Evolutionary conservation across 2,329 filamentous ascomycete species (phyloP), one percentile per base, ranked within the genome.

Genomic region (Zymoseptoria tritici): DNA sequence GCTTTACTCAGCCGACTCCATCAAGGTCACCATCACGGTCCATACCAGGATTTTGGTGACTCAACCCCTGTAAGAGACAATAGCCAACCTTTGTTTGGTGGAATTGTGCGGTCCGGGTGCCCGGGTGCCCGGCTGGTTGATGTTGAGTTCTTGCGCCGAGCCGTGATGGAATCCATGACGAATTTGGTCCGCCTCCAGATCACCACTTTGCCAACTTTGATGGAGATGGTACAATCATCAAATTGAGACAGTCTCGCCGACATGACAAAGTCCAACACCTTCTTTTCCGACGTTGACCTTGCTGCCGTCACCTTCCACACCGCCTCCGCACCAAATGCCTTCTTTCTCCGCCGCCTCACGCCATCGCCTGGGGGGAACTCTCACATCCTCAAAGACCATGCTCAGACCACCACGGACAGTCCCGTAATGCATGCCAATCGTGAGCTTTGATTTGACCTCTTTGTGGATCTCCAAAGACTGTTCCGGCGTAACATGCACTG

Each of bases 401-500:
- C 74, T 78, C 3, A 80, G 66, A 0, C 73, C 74, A 16, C 79
- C 78, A 57, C 79, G 64, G 0, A 81, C 74, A 0, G 79, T 81
- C 0, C 79, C 79, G 62, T 77, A 81, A 60, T 82, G 80, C 79
- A 81, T 81, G 0, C 77, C 79, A 24, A 82, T 74, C 31, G 77
- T 80, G 63, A 75, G 76, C 67, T 73, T 78, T 57, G 77, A 78
- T 52, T 64, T 72, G 52, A 81, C 66, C 58, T 79, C 78, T 55
- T 75, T 74, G 58, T 81, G 79, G 51, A 81, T 79, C 26, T 74
- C 67, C 1, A 81, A 64, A 5, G 77, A 76, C 61, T 81, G 79
- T 59, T 79, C 78, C 0, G 79, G 78, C 24, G 76, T 75, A 11
- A 76, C 76, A 55, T 82, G 79, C 11, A 80, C 73, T 2, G 71